Evolutionary conservation across 768 basidiomycete species (phyloP).

Genomic region (Lactarius trivialis): DNA sequence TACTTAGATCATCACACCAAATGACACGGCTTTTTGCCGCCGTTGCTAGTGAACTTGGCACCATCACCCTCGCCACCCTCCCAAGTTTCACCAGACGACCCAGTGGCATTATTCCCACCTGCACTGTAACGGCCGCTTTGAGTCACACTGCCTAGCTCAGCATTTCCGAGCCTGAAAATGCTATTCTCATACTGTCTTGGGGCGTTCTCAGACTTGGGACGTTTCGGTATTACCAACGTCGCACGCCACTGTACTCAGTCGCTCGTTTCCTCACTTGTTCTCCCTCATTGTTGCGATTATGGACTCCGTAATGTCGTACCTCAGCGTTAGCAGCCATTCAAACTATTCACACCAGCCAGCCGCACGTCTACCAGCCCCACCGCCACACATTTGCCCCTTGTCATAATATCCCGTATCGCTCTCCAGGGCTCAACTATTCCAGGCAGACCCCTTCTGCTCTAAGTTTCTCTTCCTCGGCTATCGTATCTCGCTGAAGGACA

Average conservation of each 20-base stretch:
- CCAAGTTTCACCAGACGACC: too few relatives aligned
- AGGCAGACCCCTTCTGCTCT: too few relatives aligned
- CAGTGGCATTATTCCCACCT: too few relatives aligned
- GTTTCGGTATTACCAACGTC: neutral
- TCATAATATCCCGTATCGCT: neutral
- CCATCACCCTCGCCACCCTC: too few relatives aligned
- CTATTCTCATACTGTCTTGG: neutral
- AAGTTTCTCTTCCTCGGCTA: too few relatives aligned
- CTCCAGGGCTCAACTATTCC: too few relatives aligned
- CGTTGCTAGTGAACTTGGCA: neutral
- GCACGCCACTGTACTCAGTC: too few relatives aligned
- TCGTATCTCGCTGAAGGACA: too few relatives aligned
- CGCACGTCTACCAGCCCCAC: neutral
- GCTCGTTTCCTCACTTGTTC: neutral
- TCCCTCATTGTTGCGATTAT: neutral
- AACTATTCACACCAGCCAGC: neutral
- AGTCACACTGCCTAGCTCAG: neutral
- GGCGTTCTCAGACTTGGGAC: neutral
- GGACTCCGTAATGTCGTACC: neutral
- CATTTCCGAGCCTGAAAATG: neutral
- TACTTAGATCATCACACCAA: too few relatives aligned
- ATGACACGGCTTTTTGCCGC: neutral
- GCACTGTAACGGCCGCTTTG: neutral
- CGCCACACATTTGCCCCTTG: neutral
- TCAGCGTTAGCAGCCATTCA: neutral